Base-by-base conservation (phyloP, 805 yeast species). In the Tetrapisispora arboricola region DNA sequence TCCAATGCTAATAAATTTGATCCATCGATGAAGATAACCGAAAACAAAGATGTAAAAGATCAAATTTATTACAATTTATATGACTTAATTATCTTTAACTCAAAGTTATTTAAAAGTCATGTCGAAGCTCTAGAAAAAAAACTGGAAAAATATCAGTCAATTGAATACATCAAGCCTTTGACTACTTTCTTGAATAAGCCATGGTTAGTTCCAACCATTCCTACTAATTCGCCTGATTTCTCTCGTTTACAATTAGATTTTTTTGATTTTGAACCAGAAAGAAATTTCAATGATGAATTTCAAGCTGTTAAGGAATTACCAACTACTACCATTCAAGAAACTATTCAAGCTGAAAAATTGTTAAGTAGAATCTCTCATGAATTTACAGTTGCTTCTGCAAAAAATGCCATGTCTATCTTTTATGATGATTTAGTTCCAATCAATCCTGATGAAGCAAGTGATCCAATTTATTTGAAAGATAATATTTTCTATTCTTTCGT, bases 211-310 rank as follows among this genome's bases (percentile, higher is more conserved):
- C 51, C 63, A 16, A 48, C 60, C 32, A 42, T 54, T n/a, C 54
- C 57, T 27, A 24, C 57, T 17, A 54, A 53, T 30, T 42, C 43
- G 5, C 75, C 86, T 5, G 94, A 84, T 53, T 53, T 72, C 37
- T 73, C 78, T 19, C 69, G 80, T 48, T 60, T 78, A 26, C 92
- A 83, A 63, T 64, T 70, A 39, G 49, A 45, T 19, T 45, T 53
- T 22, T 38, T 48, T 8, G 49, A 48, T 22, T 40, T 73, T 62
- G 42, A 44, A 15, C 36, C 45, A 30, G 46, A 66, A 67, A 80
- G 80, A 53, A 95, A 90, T 53, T 88, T 94, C 84, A 87, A 87
- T 59, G 95, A 83, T 49, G 96, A 92, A 51, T 78, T 78, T 55
- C 97, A 92, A 66, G 71, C 85, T 3, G 71, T 85, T 36, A 75